Evolutionary conservation across 495 filamentous ascomycete genomes (phyloP).

Genomic region (Penicillium coffeae): DNA sequence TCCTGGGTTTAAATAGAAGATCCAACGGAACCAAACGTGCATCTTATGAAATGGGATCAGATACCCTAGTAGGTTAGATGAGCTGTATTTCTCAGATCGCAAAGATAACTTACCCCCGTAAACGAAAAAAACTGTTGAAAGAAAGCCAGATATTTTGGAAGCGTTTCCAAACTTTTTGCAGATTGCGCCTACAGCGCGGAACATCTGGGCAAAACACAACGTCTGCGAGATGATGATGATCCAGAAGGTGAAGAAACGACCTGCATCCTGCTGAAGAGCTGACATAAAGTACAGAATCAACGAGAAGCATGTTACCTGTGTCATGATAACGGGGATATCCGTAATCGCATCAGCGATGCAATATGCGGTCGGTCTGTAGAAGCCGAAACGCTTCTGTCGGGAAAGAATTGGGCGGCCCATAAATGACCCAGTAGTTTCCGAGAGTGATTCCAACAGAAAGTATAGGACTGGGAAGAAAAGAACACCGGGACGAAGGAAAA

Average conservation of each 20-base stretch:
- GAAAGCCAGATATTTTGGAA: constrained; percentile 70
- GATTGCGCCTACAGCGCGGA: constrained; percentile 70
- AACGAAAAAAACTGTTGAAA: constrained; percentile 75
- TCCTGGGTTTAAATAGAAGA: constrained; percentile 83
- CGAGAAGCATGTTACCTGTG: constrained; percentile 66
- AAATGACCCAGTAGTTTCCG: constrained; percentile 36
- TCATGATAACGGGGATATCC: constrained; percentile 64
- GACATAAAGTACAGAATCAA: constrained; percentile 80
- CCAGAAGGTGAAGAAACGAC: constrained; percentile 75
- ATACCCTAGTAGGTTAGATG: constrained; percentile 67
- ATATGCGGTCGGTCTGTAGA: constrained; percentile 74
- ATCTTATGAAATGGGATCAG: constrained; percentile 71
- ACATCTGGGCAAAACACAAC: constrained; percentile 70
- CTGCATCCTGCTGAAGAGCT: constrained; percentile 60
- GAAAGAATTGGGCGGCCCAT: constrained; percentile 43
- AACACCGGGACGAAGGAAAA: constrained; percentile 38
- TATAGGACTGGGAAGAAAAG: constrained; percentile 39
- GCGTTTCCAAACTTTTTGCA: constrained; percentile 83
- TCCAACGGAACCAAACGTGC: constrained; percentile 83
- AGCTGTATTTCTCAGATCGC: constrained; percentile 38
- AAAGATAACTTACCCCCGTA: constrained; percentile 61
- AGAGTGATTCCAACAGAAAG: constrained; percentile 36
- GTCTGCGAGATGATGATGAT: constrained; percentile 66
- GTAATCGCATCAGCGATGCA: constrained; percentile 78
- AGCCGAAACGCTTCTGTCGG: constrained; percentile 55